Conservation (phyloP, 257 asterid genomes). For the Catharanthus roseus region DNA sequence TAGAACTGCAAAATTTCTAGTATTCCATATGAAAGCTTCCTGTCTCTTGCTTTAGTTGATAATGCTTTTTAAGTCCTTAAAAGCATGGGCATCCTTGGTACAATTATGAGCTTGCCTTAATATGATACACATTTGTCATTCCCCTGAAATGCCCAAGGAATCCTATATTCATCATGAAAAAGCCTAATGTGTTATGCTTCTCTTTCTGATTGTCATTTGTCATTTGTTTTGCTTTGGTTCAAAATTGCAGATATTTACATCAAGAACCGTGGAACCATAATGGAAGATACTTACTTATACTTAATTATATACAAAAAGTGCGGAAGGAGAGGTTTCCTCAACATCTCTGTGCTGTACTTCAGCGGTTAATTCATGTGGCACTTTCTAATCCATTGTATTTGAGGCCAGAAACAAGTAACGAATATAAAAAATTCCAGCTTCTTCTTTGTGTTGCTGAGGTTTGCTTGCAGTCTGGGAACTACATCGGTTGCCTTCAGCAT, state of each 20-base stretch:
- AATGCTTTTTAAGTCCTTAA: not conserved
- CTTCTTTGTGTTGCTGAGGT: slow-evolving; percentile 84
- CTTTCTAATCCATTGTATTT: slow-evolving; percentile 38
- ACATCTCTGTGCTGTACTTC: slow-evolving; percentile 47
- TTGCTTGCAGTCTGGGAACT: slow-evolving; percentile 65
- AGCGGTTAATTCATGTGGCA: slow-evolving; percentile 57
- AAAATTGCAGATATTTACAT: slow-evolving; percentile 63
- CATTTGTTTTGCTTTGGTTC: not conserved
- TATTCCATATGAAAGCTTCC: not conserved
- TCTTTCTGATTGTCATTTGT: not conserved
- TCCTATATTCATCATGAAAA: not conserved
- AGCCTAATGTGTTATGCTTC: not conserved
- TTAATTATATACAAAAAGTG: slow-evolving; percentile 67
- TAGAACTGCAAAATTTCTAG: not conserved
- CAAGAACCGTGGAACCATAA: slow-evolving; percentile 87
- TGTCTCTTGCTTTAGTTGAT: not conserved
- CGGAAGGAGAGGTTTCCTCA: slow-evolving; percentile 67
- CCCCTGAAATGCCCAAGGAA: not conserved
- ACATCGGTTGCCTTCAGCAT: slow-evolving; percentile 47
- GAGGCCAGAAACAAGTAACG: slow-evolving; percentile 25
- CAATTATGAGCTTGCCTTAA: not conserved
- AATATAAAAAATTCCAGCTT: slow-evolving; percentile 67
- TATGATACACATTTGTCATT: not conserved
- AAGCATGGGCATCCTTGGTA: not conserved
- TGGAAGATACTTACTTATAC: slow-evolving; percentile 67